Conservation (phyloP, 257 asterid genomes). For the Solanum okadae region DNA sequence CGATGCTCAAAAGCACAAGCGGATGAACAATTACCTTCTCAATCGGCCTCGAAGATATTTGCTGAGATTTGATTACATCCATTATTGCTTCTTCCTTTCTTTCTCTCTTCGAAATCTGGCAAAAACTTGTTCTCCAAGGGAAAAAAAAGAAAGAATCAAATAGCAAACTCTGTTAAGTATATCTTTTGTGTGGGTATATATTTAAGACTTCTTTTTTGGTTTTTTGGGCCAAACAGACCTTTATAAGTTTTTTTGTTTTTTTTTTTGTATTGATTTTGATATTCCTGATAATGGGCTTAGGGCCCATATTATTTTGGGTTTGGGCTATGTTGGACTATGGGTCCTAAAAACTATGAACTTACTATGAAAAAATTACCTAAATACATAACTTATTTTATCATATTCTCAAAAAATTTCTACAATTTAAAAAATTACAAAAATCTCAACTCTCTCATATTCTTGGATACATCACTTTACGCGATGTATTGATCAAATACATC, state of each 20-base stretch:
- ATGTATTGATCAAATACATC: rapidly evolving
- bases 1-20: conserved; percentile 82
- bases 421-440: too few species aligned
- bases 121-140: not conserved
- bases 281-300: not conserved
- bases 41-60: conserved; percentile 64
- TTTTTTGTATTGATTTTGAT: not conserved
- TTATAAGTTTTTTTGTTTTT: too few species aligned
- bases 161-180: not conserved
- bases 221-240: not conserved
- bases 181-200: not conserved
- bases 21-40: conserved; percentile 97
- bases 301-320: not conserved
- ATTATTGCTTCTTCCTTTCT: conserved; percentile 11
- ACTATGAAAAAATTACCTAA: too few species aligned
- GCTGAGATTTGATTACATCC: conserved; percentile 90
- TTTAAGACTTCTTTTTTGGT: not conserved
- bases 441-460: too few species aligned
- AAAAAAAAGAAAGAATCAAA: not conserved
- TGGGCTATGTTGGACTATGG: not conserved
- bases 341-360: not conserved
- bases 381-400: too few species aligned
- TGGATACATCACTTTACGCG: too few species aligned
- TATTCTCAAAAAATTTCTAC: too few species aligned
- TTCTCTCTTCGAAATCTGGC: not conserved